Evolutionary conservation across 148 eudicot species (phyloP).

Genomic region (Camellia sinensis): DNA sequence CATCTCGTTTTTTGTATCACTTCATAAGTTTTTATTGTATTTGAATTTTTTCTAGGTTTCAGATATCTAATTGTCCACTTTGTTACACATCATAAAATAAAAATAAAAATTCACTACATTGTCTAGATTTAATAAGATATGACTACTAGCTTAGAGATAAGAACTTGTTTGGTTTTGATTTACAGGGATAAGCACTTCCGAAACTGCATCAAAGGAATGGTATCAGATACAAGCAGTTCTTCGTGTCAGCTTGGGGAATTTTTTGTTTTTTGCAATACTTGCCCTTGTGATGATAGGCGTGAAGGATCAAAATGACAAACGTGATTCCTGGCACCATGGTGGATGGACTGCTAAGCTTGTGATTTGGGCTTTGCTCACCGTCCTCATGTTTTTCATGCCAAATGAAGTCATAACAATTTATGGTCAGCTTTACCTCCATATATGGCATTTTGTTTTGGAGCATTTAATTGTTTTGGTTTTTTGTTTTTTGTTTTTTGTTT

Average conservation of each 20-base stretch:
- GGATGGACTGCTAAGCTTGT: slow-evolving; percentile 88
- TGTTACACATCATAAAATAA: not conserved
- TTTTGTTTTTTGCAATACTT: slow-evolving; percentile 71
- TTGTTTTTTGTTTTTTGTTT: not conserved
- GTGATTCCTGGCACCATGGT: slow-evolving; percentile 96
- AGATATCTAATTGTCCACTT: not conserved
- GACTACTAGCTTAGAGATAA: not conserved
- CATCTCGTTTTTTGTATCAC: not conserved
- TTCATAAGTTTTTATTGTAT: not conserved
- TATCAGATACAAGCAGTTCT: slow-evolving; percentile 79
- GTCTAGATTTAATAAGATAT: not conserved
- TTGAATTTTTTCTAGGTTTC: not conserved
- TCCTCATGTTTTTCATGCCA: slow-evolving; percentile 86
- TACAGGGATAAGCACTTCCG: slow-evolving; percentile 75
- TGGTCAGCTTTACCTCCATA: slow-evolving; percentile 49
- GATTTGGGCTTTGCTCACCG: slow-evolving; percentile 69
- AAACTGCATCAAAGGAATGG: slow-evolving; percentile 59
- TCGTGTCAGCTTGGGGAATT: slow-evolving; percentile 95
- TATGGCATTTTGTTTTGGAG: not conserved
- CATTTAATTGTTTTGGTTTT: not conserved
- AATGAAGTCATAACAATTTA: slow-evolving; percentile 61
- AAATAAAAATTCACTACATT: not conserved
- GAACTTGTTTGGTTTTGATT: slow-evolving; percentile 11
- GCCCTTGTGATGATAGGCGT: slow-evolving; percentile 90
- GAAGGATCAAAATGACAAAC: slow-evolving; percentile 91